Conservation (phyloP, 1,284 basidiomycete genomes). For the Fomitopsis pinicola region DNA sequence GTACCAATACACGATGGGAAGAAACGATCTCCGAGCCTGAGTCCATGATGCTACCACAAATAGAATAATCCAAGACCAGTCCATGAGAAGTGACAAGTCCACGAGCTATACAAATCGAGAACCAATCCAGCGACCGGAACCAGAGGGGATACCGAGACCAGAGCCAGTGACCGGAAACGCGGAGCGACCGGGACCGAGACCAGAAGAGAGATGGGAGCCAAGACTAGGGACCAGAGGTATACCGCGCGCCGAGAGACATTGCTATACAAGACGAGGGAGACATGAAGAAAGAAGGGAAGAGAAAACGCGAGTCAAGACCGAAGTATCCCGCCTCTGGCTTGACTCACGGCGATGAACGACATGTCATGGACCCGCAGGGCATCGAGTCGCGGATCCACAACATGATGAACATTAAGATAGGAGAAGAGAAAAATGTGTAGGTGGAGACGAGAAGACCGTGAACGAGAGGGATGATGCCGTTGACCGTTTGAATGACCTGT, state of each 20-base stretch:
- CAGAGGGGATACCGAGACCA: too few species aligned
- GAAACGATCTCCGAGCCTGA: too few species aligned
- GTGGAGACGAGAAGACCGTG: background rate
- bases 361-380: background rate
- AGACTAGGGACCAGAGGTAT: too few species aligned
- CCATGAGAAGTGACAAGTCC: too few species aligned
- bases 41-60: too few species aligned
- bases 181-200: too few species aligned
- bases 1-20: too few species aligned
- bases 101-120: too few species aligned
- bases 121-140: too few species aligned
- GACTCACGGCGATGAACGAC: background rate
- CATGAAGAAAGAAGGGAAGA: background rate
- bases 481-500: background rate
- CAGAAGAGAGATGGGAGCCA: too few species aligned
- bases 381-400: background rate
- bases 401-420: background rate
- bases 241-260: background rate
- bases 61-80: too few species aligned
- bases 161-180: too few species aligned
- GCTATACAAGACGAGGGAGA: background rate
- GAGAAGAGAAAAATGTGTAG: background rate
- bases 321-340: background rate
- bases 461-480: background rate
- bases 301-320: background rate